These are phyloP conservation scores for Lycium ferocissimum DNA, from an alignment of 257 asterid genomes.

Conservation along the genomic window DNA sequence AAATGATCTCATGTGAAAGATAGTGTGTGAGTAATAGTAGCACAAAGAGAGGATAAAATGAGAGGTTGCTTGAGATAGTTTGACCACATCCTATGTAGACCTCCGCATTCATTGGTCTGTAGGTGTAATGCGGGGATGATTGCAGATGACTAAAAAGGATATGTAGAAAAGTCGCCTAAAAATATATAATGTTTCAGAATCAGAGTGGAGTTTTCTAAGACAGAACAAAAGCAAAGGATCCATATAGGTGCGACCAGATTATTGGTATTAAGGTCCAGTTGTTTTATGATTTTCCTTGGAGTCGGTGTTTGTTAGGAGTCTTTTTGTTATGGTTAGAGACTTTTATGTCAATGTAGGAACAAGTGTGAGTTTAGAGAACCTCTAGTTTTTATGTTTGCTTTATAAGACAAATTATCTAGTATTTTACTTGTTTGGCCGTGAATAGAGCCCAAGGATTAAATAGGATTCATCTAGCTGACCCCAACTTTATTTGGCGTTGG, in stretches of 20 bases:
- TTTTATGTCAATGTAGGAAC: not conserved
- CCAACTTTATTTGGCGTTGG: not conserved
- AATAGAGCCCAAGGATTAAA: not conserved
- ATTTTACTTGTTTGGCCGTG: not conserved
- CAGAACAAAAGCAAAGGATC: not conserved
- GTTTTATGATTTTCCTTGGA: not conserved
- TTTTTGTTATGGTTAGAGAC: not conserved
- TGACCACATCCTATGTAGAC: not conserved
- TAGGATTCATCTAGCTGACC: not conserved
- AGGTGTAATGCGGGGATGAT: not conserved
- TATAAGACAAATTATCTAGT: not conserved
- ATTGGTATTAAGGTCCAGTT: not conserved
- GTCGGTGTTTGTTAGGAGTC: constrained; percentile 14
- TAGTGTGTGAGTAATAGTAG: not conserved
- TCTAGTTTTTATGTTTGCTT: not conserved
- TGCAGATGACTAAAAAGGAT: not conserved
- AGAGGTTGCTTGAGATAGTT: constrained; percentile 1
- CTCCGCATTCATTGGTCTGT: constrained; percentile 15
- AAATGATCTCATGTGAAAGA: not conserved
- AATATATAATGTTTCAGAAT: not conserved
- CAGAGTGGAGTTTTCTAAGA: not conserved
- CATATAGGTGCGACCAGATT: not conserved
- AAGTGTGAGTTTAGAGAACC: not conserved
- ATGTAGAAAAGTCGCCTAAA: not conserved
- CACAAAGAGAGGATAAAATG: constrained; percentile 15